Percentiles rank a stretch among this genome's conserved stretches.
Evolutionary conservation across 2,329 filamentous ascomycete genomes (phyloP).

Genomic region (Pseudocercospora fijiensis): DNA sequence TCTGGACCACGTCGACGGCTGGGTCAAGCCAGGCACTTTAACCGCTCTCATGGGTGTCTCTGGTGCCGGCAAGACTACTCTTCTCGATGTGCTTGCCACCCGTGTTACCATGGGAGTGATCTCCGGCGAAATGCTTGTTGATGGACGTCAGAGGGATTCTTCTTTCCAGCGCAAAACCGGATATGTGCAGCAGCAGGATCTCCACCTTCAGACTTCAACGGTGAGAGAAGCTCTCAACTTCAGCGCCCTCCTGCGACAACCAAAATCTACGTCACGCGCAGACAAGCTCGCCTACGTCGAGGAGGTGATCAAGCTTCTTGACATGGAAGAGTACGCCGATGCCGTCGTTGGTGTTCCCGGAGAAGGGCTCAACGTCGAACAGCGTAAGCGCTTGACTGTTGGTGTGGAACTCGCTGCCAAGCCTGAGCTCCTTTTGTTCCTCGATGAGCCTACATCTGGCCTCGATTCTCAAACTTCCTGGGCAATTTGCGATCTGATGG

Average conservation of each 20-base stretch:
- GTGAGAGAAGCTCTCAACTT: constrained; percentile 87
- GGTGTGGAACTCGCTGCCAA: constrained; percentile 95
- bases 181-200: constrained; percentile 89
- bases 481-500: constrained; percentile 83
- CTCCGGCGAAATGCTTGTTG: constrained; percentile 80
- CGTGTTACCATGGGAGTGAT: constrained; percentile 88
- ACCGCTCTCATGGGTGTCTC: constrained; percentile 90
- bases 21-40: constrained; percentile 88
- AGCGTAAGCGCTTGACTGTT: constrained; percentile 78
- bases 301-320: constrained; percentile 84
- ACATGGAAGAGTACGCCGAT: constrained; percentile 87
- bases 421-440: constrained; percentile 82
- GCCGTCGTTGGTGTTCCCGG: constrained; percentile 88
- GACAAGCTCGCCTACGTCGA: constrained; percentile 88
- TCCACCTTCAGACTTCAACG: constrained; percentile 79
- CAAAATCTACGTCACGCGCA: constrained; percentile 64
- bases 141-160: constrained; percentile 69
- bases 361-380: constrained; percentile 72
- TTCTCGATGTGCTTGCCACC: constrained; percentile 81
- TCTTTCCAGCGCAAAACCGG: constrained; percentile 91
- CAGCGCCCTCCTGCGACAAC: constrained; percentile 81
- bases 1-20: constrained; percentile 82
- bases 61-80: constrained; percentile 90
- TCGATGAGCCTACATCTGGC: constrained; percentile 93
- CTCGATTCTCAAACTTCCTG: constrained; percentile 91